These are phyloP conservation scores for Pseudogymnoascus sp. DNA, from an alignment of 2,329 filamentous ascomycete species.

Conservation along the genomic window DNA sequence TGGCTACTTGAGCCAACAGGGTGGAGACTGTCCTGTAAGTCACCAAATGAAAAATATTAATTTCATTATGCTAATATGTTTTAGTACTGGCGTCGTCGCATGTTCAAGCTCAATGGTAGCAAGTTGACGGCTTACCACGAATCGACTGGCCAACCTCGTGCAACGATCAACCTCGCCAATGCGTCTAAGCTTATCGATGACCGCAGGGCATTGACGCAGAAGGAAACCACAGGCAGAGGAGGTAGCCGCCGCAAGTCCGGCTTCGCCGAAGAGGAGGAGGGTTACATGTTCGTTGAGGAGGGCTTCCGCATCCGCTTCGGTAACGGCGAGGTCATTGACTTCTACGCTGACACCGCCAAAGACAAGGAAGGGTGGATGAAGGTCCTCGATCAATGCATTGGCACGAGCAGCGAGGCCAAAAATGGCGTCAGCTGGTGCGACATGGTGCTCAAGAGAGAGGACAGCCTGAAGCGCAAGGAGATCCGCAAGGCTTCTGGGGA, in stretches of 20 bases:
- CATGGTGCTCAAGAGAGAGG: constrained; percentile 58
- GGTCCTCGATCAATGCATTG: constrained; percentile 66
- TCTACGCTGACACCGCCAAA: constrained; percentile 82
- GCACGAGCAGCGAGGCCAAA: constrained; percentile 39
- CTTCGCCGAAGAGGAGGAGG: constrained; percentile 96
- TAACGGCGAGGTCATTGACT: constrained; percentile 97
- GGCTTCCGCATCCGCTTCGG: constrained; percentile 98
- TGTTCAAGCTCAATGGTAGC: constrained; percentile 87
- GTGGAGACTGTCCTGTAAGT: constrained; percentile 93
- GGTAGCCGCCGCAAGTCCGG: constrained; percentile 84
- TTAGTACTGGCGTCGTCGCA: constrained; percentile 94
- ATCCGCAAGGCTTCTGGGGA: constrained; percentile 1
- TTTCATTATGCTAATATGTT: constrained; percentile 34
- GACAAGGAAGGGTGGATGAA: constrained; percentile 96
- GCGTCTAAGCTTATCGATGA: constrained; percentile 92
- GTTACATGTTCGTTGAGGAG: constrained; percentile 99
- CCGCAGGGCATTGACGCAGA: constrained; percentile 73
- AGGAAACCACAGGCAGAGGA: constrained; percentile 69
- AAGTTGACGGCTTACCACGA: constrained; percentile 96
- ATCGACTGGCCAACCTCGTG: constrained; percentile 86
- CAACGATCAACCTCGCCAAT: constrained; percentile 93
- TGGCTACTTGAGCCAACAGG: constrained; percentile 89
- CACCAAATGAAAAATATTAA: neutral
- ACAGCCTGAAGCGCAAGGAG: constrained; percentile 23
- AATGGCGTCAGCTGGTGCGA: constrained; percentile 62